Percentiles rank a stretch among this genome's conserved stretches.
Conservation (phyloP, 2,329 filamentous ascomycete genomes). For the Colletotrichum magnum region DNA sequence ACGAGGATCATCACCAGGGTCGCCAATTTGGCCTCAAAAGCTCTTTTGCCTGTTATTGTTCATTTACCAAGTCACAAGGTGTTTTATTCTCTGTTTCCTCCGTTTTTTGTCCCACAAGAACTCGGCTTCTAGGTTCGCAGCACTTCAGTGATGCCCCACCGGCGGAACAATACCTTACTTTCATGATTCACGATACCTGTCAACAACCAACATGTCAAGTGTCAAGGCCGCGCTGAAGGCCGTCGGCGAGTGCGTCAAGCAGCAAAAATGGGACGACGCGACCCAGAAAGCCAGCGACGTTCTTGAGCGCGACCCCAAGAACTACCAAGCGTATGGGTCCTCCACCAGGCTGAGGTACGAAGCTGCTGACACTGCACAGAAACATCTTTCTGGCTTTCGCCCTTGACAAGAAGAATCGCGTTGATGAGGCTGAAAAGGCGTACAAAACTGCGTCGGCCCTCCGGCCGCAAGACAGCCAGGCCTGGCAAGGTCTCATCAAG, state of each 20-base stretch:
- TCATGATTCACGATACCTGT: constrained; percentile 28
- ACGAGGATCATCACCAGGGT: neutral
- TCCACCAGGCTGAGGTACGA: neutral
- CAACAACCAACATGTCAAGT: constrained; percentile 60
- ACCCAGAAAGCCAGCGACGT: constrained; percentile 77
- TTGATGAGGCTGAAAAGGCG: constrained; percentile 80
- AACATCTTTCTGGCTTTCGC: constrained; percentile 88
- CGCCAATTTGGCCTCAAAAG: neutral
- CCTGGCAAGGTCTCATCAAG: constrained; percentile 91
- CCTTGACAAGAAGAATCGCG: constrained; percentile 80
- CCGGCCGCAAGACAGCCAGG: constrained; percentile 83
- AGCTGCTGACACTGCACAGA: constrained; percentile 36
- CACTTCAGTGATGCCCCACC: constrained; percentile 31
- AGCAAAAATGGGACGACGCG: constrained; percentile 84
- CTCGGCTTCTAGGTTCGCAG: neutral
- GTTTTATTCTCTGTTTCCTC: too few species aligned
- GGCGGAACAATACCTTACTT: constrained; percentile 29
- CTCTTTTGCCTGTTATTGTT: neutral
- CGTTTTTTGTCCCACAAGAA: neutral
- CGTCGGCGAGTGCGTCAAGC: constrained; percentile 82
- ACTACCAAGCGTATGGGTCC: constrained; percentile 81
- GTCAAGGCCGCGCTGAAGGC: constrained; percentile 85
- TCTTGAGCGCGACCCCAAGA: constrained; percentile 79
- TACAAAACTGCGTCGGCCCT: constrained; percentile 81
- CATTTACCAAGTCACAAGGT: neutral